Percentiles rank a stretch among this genome's conserved stretches.
These are phyloP conservation scores for Ensete ventricosum DNA, from an alignment of 176 grass and related monocot species.

Conservation along the genomic window DNA sequence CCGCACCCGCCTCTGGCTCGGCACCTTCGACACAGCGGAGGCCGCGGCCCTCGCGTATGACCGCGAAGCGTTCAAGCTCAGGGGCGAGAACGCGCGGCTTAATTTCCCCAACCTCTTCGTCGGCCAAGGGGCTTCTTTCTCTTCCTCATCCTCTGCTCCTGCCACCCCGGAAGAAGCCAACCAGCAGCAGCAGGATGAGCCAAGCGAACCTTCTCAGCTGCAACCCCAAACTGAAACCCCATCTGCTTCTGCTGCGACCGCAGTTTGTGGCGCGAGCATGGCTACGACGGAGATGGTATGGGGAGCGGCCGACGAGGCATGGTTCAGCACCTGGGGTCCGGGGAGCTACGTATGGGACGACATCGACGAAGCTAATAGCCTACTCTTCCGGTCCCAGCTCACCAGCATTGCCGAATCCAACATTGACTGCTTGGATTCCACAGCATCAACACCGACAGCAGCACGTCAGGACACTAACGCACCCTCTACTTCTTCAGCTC, in stretches of 20 bases:
- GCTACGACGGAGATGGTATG: slow-evolving; percentile 32
- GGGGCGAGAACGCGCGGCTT: slow-evolving; percentile 25
- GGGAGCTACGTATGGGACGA: slow-evolving; percentile 93
- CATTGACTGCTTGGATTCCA: slow-evolving; percentile 27
- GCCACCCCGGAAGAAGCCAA: slow-evolving; percentile 25
- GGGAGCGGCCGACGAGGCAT: slow-evolving; percentile 69
- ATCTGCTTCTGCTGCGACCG: slow-evolving; percentile 15
- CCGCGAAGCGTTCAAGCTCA: slow-evolving; percentile 25
- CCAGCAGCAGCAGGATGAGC: not conserved
- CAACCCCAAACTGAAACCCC: slow-evolving; percentile 7
- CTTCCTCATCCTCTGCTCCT: slow-evolving; percentile 15
- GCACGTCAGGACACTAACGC: not conserved
- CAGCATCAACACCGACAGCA: slow-evolving; percentile 6
- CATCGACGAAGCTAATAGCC: slow-evolving; percentile 64
- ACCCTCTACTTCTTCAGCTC: slow-evolving; percentile 21
- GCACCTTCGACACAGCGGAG: slow-evolving; percentile 82
- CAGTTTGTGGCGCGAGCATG: slow-evolving; percentile 15
- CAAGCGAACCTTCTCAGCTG: not conserved
- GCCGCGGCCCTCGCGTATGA: slow-evolving; percentile 25
- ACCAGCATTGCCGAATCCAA: slow-evolving; percentile 27
- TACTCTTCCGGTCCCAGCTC: slow-evolving; percentile 75
- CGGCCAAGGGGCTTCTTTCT: not conserved
- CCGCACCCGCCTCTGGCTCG: slow-evolving; percentile 81
- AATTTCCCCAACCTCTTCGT: slow-evolving; percentile 25
- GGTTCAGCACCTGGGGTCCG: slow-evolving; percentile 88